phyloP scores from a whole-genome alignment of 106 monocot species.

The Vanilla planifolia region DNA sequence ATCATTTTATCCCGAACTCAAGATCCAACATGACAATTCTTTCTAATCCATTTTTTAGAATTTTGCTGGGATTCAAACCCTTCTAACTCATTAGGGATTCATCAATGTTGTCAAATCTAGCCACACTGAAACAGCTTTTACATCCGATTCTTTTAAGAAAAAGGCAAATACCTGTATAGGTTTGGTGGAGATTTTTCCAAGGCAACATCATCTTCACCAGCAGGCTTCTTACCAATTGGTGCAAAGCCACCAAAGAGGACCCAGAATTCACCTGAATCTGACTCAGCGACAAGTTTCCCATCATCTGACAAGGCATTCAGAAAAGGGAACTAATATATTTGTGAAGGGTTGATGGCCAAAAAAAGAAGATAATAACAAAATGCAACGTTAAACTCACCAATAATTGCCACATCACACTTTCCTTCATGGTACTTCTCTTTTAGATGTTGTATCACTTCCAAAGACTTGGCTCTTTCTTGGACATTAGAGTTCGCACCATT shows the following conservation, averaged over 20 bases:
- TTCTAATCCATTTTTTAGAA: too few relatives aligned
- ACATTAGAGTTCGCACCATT: constrained; percentile 30
- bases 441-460: constrained; percentile 36
- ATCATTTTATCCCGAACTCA: too few relatives aligned
- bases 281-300: constrained; percentile 41
- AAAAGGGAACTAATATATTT: background rate
- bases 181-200: constrained; percentile 17
- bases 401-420: constrained; percentile 44
- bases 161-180: constrained; percentile 21
- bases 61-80: too few relatives aligned
- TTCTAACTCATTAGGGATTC: too few relatives aligned
- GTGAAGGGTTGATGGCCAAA: too few relatives aligned
- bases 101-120: too few relatives aligned
- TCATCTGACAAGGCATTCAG: constrained; percentile 20
- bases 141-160: too few relatives aligned
- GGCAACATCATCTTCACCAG: constrained; percentile 18
- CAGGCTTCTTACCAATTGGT: constrained; percentile 25
- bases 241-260: constrained; percentile 32
- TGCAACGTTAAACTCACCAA: constrained; percentile 18
- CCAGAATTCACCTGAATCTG: constrained; percentile 36
- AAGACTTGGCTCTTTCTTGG: constrained; percentile 30
- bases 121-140: too few relatives aligned
- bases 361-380: background rate
- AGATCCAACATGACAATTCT: too few relatives aligned
- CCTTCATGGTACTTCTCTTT: constrained; percentile 43